Evolutionary conservation across 495 filamentous ascomycete species (phyloP), one percentile per base, ranked within the genome.

Genomic region (Aspergillus affinis): DNA sequence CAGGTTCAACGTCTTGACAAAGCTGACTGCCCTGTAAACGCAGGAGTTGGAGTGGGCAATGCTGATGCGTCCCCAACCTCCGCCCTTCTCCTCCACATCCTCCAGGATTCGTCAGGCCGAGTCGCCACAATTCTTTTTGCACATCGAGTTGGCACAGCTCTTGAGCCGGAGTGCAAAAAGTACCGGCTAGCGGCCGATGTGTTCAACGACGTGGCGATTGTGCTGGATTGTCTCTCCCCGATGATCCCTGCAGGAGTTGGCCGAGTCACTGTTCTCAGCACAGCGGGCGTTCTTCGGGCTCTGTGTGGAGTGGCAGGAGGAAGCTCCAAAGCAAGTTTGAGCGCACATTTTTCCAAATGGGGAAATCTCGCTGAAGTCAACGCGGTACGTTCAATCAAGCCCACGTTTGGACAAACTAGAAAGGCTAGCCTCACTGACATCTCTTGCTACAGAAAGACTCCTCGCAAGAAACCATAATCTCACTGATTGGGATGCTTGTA

Each of bases 351-450:
- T 74, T 91, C 93, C 6, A 82, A 76, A 61, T 84, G 84, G 72
- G 91, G 91, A n/a, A 97, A 97, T 73, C 72, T 98, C 47, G 93
- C 90, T 12, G 93, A 98, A 71, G 78, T 98, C 48, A 97, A 97
- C 75, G 93, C 93, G 52, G 86, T 89, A 71, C 69, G 85, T 76
- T 13, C 20, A 36, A n/a, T 10, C 23, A 26, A n/a, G 17, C 15
- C 17, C 8, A 19, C 7, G 6, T 30, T 19, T 1, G 7, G 48
- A n/a, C n/a, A n/a, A 51, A 13, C 20, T n/a, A 0, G n/a, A 48
- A 9, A 51, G 20, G 26, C 17, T 27, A 36, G 46, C 13, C 1
- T 10, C 12, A 55, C 32, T 62, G 27, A 45, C 51, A 47, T 66
- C 27, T 64, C 23, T 54, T 19, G 13, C 13, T 57, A 53, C 66